phyloP scores from a whole-genome alignment of 176 grass and related monocot species.

The Neostapfia colusana region DNA sequence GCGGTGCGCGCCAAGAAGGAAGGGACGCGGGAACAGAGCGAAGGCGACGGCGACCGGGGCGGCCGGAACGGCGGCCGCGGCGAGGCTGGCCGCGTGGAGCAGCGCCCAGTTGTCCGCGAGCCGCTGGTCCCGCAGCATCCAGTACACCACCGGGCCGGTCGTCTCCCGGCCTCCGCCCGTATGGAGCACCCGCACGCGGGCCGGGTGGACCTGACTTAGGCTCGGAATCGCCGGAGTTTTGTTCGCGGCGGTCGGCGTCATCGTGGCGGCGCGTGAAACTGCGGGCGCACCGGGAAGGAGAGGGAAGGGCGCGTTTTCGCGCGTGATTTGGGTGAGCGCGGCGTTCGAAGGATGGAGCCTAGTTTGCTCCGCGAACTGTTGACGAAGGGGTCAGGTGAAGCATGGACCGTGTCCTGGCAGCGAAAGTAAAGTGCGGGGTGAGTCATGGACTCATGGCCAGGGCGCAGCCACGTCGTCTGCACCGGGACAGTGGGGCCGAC shows the following conservation, averaged over 20 bases:
- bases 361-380: neutral
- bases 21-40: constrained; percentile 57
- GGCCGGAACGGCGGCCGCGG: constrained; percentile 53
- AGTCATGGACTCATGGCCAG: no score
- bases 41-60: constrained; percentile 70
- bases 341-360: neutral
- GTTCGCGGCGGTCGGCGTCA: constrained; percentile 23
- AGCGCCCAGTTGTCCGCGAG: constrained; percentile 90
- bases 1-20: constrained; percentile 60
- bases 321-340: neutral
- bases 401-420: neutral
- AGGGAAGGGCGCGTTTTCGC: no score
- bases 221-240: neutral
- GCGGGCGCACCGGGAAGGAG: neutral
- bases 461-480: no score
- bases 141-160: constrained; percentile 73
- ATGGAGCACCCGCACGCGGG: constrained; percentile 63
- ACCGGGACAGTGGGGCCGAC: no score
- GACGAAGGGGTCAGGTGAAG: neutral
- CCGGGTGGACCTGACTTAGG: constrained; percentile 42
- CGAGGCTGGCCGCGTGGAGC: constrained; percentile 71
- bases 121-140: constrained; percentile 96
- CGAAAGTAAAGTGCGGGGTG: no score
- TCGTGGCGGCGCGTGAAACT: constrained; percentile 16
- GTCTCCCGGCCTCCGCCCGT: constrained; percentile 12